These are phyloP conservation scores for Conticribra weissflogii DNA, from an alignment of 108 stramenopile species.

Conservation along the genomic window DNA sequence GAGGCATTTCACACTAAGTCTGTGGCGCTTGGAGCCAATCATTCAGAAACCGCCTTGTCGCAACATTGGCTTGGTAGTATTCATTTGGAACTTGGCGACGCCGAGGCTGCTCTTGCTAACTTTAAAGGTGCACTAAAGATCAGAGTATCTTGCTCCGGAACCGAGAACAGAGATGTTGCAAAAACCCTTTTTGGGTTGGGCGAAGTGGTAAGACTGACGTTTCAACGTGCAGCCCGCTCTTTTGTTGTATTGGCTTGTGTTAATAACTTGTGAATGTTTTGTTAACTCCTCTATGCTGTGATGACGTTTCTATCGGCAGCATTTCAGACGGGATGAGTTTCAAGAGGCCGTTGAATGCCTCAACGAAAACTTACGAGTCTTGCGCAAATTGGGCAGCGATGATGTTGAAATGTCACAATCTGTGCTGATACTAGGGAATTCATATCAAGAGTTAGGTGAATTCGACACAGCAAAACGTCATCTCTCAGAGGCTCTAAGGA, in stretches of 20 bases:
- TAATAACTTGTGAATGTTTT: neutral
- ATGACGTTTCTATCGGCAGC: neutral
- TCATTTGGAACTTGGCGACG: constrained; percentile 28
- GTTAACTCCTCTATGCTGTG: neutral
- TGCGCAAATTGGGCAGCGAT: constrained; percentile 7
- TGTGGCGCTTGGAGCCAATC: constrained; percentile 18
- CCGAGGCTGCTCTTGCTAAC: constrained; percentile 34
- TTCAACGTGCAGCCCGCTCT: neutral
- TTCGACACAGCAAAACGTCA: constrained; percentile 30
- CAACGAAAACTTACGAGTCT: constrained; percentile 41
- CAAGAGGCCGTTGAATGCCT: constrained; percentile 45
- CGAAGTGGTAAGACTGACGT: constrained; percentile 9
- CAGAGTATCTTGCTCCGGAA: constrained; percentile 40
- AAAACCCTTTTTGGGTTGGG: constrained; percentile 38
- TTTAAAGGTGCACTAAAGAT: constrained; percentile 47
- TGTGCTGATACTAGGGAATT: constrained; percentile 39
- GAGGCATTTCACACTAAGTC: constrained; percentile 33
- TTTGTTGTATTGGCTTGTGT: neutral
- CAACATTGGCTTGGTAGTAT: constrained; percentile 47
- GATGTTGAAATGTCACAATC: constrained; percentile 32
- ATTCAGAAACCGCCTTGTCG: constrained; percentile 45
- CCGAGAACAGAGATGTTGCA: constrained; percentile 37
- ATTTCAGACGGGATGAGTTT: constrained; percentile 45
- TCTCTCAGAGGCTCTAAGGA: constrained; percentile 26
- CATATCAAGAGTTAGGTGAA: constrained; percentile 41